Percentiles rank a stretch among this genome's conserved stretches.
phyloP scores from a whole-genome alignment of 169 alveolate species.

The Plasmodium sp. region DNA sequence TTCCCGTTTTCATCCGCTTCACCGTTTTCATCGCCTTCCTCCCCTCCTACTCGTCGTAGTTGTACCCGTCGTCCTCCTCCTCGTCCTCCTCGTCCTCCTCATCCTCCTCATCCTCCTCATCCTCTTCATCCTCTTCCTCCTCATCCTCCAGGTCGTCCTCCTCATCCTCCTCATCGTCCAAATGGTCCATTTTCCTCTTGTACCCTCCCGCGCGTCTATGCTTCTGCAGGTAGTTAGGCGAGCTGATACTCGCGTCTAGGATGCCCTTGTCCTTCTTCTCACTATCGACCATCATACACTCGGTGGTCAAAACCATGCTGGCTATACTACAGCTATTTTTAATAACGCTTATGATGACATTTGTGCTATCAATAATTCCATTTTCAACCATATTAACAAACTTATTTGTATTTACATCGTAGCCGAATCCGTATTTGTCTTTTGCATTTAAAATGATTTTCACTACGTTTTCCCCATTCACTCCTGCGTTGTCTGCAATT shows the following conservation, averaged over 20 bases:
- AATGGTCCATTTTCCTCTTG: slow-evolving; percentile 13
- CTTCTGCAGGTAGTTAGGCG: slow-evolving; percentile 20
- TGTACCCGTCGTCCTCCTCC: slow-evolving; percentile 28
- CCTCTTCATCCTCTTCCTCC: slow-evolving; percentile 39
- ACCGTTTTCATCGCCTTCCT: not conserved
- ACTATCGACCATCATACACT: slow-evolving; percentile 92
- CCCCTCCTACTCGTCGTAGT: slow-evolving; percentile 34
- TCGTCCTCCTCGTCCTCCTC: slow-evolving; percentile 11
- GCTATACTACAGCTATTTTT: slow-evolving; percentile 90
- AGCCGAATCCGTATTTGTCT: slow-evolving; percentile 90
- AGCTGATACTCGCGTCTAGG: slow-evolving; percentile 19
- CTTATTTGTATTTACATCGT: slow-evolving; percentile 89
- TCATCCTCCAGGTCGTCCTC: slow-evolving; percentile 61
- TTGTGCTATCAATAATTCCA: slow-evolving; percentile 92
- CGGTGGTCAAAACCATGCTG: slow-evolving; percentile 92
- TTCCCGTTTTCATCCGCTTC: not conserved
- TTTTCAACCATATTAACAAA: slow-evolving; percentile 91
- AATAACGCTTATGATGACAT: slow-evolving; percentile 89
- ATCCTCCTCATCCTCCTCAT: slow-evolving; percentile 34
- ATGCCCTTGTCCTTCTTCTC: slow-evolving; percentile 78
- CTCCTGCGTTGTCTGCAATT: slow-evolving; percentile 91
- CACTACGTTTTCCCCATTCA: slow-evolving; percentile 88
- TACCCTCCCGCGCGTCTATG: slow-evolving; percentile 14
- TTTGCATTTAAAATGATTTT: slow-evolving; percentile 85
- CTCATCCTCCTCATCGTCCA: slow-evolving; percentile 49